Evolutionary conservation across 2,329 filamentous ascomycete species (phyloP).

Genomic region (Diaporthe sp.): DNA sequence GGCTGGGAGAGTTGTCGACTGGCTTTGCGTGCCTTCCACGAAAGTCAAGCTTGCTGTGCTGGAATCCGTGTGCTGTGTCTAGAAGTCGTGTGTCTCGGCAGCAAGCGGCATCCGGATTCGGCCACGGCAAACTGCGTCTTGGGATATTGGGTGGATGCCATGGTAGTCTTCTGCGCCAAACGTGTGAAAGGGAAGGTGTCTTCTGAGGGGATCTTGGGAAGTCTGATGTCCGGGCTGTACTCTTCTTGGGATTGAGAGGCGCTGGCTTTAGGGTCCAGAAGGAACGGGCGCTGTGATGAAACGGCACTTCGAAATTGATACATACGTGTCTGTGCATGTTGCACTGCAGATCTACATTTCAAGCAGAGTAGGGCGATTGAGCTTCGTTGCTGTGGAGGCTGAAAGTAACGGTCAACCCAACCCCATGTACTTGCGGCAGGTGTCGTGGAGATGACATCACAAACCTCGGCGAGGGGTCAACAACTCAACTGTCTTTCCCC

Average conservation of each 20-base stretch:
- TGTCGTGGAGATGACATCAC: slow-evolving; percentile 37
- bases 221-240: background rate
- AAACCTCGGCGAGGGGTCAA: slow-evolving; percentile 23
- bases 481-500: background rate
- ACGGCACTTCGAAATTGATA: background rate
- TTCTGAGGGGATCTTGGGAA: background rate
- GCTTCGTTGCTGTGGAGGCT: background rate
- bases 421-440: background rate
- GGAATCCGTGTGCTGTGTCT: background rate
- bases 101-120: too few species aligned
- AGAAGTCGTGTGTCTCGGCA: background rate
- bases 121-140: background rate
- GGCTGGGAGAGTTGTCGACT: background rate
- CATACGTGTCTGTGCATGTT: background rate
- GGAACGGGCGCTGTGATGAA: background rate
- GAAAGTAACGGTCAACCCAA: background rate
- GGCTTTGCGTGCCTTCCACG: background rate
- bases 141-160: background rate
- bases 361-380: background rate
- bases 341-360: background rate
- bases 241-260: background rate
- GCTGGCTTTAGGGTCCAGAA: background rate
- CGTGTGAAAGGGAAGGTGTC: too few species aligned
- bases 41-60: accelerated
- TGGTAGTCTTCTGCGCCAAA: background rate